Conservation (phyloP, 2,329 filamentous ascomycete genomes). For the Teratosphaeria zuluensis region DNA sequence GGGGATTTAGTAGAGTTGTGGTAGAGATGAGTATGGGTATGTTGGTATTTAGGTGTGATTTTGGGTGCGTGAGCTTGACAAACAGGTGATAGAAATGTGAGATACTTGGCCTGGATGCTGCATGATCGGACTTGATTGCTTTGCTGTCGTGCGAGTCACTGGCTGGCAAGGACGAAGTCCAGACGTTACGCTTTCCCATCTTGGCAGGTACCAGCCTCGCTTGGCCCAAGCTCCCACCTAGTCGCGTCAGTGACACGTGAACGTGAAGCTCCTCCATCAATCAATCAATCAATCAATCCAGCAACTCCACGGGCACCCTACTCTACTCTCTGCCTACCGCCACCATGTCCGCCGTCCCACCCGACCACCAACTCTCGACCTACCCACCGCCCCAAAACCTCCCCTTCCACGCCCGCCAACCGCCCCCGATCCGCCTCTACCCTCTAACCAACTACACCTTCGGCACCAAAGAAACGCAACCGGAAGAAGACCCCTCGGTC, state of each 20-base stretch:
- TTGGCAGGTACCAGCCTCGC: neutral
- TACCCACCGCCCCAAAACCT: slow-evolving; percentile 27
- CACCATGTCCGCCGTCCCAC: slow-evolving; percentile 22
- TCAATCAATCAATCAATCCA: too few species aligned
- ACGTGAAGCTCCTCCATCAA: neutral
- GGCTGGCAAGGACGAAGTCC: too few species aligned
- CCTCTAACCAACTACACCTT: slow-evolving; percentile 98
- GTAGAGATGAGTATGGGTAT: neutral
- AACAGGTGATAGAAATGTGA: neutral
- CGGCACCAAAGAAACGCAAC: slow-evolving; percentile 94
- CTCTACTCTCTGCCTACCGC: neutral
- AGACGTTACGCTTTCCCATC: neutral
- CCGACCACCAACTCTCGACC: slow-evolving; percentile 15
- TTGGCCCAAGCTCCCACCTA: neutral
- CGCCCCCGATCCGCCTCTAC: slow-evolving; percentile 55
- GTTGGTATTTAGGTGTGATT: neutral
- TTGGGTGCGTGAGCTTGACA: neutral
- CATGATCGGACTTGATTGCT: neutral
- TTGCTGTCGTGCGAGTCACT: too few species aligned
- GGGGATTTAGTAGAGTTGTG: neutral
- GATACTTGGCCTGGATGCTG: neutral
- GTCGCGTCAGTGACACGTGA: neutral
- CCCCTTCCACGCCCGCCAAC: slow-evolving; percentile 81
- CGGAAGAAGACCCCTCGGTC: slow-evolving; percentile 93
- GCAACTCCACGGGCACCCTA: neutral